Base-by-base conservation (phyloP, 495 filamentous ascomycete species). In the Massariosphaeria phaeospora region DNA sequence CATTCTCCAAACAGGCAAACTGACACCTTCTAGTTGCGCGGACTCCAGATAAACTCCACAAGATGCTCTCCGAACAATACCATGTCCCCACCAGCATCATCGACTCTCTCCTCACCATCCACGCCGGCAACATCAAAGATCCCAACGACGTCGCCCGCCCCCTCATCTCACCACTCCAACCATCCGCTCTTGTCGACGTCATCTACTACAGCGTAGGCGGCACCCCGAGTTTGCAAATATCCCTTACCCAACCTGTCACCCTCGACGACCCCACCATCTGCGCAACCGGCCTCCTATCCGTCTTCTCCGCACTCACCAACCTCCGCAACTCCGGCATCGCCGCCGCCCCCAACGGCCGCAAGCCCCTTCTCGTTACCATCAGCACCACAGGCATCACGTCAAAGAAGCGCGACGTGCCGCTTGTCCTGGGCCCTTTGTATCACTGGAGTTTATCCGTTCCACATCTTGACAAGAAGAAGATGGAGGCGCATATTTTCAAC, bases 231-330 rank as follows among this genome's bases (percentile, higher is more conserved):
- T 52, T 70, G 23, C 47, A 63, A 30, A 48, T 36, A 35, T 65
- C 53, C 48, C 71, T 66, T 39, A 34, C 57, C 0, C 39, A 43
- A 1, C 71, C 71, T 9, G 15, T 66, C 8, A 70, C 62, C 1
- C 59, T 81, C 21, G 71, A 76, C 51, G 79, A 86, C 64, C 76
- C 80, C 0, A 62, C 70, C n/a, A 71, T 84, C 42, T 86, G 84
- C 67, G 67, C 75, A 39, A 70, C 72, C 21, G 77, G 71, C 30
- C 75, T 78, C 2, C 31, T 49, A 0, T 66, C 69, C 5, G 59
- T 85, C 11, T 66, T 84, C 5, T 38, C 53, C 0, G 75, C 81
- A 0, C 57, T 81, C 13, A 9, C 44, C 0, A 25, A 30, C 8
- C 67, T 65, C 21, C 5, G 25, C 10, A 21, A 55, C 8, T 15